Evolutionary conservation across 768 basidiomycete genomes (phyloP).

Genomic region (Termitomyces heimii): DNA sequence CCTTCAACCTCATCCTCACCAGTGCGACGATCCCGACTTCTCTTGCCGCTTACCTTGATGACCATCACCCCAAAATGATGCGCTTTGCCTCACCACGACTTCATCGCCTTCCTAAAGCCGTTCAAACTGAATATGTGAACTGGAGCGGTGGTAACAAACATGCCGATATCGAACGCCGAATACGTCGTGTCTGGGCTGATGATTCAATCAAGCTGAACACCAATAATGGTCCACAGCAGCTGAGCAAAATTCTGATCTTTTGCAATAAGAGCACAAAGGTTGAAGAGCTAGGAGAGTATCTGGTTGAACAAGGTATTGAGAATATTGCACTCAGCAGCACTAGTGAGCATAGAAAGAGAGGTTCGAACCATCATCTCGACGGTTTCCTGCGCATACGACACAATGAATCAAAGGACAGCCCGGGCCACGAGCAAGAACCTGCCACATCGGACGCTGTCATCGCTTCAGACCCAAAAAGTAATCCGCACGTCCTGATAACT

Average conservation of each 20-base stretch:
- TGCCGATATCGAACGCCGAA: slow-evolving; percentile 71
- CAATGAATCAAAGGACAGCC: background rate
- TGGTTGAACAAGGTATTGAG: slow-evolving; percentile 55
- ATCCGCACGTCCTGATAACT: slow-evolving; percentile 73
- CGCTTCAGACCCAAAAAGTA: slow-evolving; percentile 25
- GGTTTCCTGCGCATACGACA: slow-evolving; percentile 52
- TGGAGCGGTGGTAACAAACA: slow-evolving; percentile 80
- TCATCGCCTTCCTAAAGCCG: slow-evolving; percentile 67
- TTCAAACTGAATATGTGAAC: slow-evolving; percentile 66
- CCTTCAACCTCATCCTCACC: slow-evolving; percentile 77
- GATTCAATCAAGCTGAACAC: slow-evolving; percentile 34
- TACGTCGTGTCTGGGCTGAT: slow-evolving; percentile 70
- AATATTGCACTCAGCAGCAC: slow-evolving; percentile 63
- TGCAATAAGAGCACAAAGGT: slow-evolving; percentile 75
- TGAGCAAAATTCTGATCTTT: slow-evolving; percentile 77
- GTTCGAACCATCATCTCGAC: slow-evolving; percentile 71
- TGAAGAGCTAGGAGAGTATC: slow-evolving; percentile 49
- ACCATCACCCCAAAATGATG: slow-evolving; percentile 53
- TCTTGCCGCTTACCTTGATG: slow-evolving; percentile 58
- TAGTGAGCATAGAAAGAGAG: slow-evolving; percentile 50
- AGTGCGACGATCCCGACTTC: slow-evolving; percentile 85
- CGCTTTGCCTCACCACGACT: slow-evolving; percentile 78
- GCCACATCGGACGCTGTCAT: background rate
- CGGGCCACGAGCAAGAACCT: slow-evolving; percentile 2
- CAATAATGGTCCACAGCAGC: slow-evolving; percentile 15